Evolutionary conservation across 2,329 filamentous ascomycete genomes (phyloP), one percentile per base, ranked within the genome.

Genomic region (Arachnopeziza araneosa): DNA sequence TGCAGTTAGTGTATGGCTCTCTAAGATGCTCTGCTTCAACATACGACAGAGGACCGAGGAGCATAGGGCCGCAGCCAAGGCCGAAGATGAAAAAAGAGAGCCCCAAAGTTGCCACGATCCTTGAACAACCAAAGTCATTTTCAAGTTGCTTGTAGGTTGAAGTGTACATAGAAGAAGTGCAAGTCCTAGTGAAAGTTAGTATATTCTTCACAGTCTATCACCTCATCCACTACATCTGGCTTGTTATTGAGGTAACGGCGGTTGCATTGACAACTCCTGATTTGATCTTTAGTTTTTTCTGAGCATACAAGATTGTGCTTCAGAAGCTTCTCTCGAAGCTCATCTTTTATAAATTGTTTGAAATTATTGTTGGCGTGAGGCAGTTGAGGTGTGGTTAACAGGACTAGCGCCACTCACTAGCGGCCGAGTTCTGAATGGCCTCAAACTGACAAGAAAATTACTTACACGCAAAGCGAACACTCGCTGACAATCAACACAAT

Each of bases 101-200:
- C 0, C 93, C 93, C 10, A 96, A 74, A 2, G 91, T 91, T 14
- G 88, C 90, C 24, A 96, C 81, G 55, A 90, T 78, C 59, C 83
- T 81, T 0, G 89, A 88, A 67, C 83, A 83, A 65, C 83, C 76
- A 68, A 96, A 96, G 61, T 96, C 89, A 24, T 79, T 76, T 63
- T 87, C 84, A 75, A 96, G 84, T 73, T 95, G 89, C 21, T 69
- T 71, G 73, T 96, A 97, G 0, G 90, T 95, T 14, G 85, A 84
- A 0, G 91, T 93, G 74, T 97, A 96, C 68, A 96, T 85, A n/a
- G 91, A 95, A 54, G 89, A 93, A 1, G 90, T 85, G 71, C 88
- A 91, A 9, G 92, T 96, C 57, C 89, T 92, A 55, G 36, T 44
- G 12, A 8, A 5, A 8, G 36, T 44, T 14, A 44, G 36, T 19